Base-by-base conservation (phyloP, 805 yeast species). In the Limtongia smithiae region DNA sequence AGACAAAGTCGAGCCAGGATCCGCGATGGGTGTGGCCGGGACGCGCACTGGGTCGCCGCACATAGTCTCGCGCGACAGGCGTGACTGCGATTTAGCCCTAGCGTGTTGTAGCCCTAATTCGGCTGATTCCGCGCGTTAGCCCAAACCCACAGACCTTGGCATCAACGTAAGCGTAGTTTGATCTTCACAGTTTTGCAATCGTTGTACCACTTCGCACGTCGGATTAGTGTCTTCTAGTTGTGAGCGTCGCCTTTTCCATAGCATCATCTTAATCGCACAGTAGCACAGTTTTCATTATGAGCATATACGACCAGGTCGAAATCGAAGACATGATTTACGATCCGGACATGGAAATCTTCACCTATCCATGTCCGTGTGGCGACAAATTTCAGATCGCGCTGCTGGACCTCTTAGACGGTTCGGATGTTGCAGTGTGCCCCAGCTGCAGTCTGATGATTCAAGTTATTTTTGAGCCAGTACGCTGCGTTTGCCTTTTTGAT, bases 321-420 rank as follows among this genome's bases (percentile, higher is more conserved):
- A 93, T 93, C 44, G 98, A 93, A 68, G 98, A 93, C 66, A 90
- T 93, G 81, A 82, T 89, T 2, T 93, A 80, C 65, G 97, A 93
- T 66, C 80, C 90, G 2, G 73, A 71, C n/a, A 80, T 85, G 12
- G 89, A 85, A 66, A 68, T 87, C 22, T 87, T 90, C 69, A 84
- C 88, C 43, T 91, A 90, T 62, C 98, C 98, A 3, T 93, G 98
- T 73, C 98, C 98, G 1, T 93, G 98, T 68, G 98, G 98, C 8
- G 98, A 93, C 67, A 76, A 81, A 62, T 93, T 93, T 68, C 95
- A 91, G 63, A 85, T 93, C 24, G 73, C 79, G 27, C 27, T 57
- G 37, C 93, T 84, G 60, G 98, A 93, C 64, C 73, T 93, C 66
- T 72, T 74, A 54, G 96, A 89, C 60, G 98, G 97, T 7, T 94